phyloP scores from a whole-genome alignment of 495 filamentous ascomycete species.

The Jackrogersella multiformis region DNA sequence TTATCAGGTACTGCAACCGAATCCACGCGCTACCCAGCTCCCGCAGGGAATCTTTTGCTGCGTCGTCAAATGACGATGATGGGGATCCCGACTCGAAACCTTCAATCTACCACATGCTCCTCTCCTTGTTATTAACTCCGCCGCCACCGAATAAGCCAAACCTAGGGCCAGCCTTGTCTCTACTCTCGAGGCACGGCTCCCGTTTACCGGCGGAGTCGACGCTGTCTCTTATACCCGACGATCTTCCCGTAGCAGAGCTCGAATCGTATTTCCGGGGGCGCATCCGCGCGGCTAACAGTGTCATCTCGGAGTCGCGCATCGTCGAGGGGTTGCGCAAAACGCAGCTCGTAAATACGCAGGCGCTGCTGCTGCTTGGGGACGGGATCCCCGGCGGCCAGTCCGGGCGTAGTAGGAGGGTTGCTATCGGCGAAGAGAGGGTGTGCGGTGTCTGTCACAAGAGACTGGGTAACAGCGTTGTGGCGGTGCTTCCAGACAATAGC shows the following conservation, averaged over 20 bases:
- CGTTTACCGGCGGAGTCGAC: slow-evolving; percentile 87
- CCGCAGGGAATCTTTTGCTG: slow-evolving; percentile 34
- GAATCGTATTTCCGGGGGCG: slow-evolving; percentile 92
- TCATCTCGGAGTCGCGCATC: slow-evolving; percentile 81
- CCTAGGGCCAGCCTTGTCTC: slow-evolving; percentile 80
- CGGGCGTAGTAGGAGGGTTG: slow-evolving; percentile 74
- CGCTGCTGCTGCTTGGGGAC: slow-evolving; percentile 74
- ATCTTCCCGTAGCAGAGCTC: slow-evolving; percentile 78
- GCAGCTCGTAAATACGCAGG: slow-evolving; percentile 75
- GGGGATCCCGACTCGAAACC: slow-evolving; percentile 65
- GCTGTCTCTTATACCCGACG: slow-evolving; percentile 82
- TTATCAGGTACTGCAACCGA: slow-evolving; percentile 83
- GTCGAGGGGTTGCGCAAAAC: slow-evolving; percentile 76
- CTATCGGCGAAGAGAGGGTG: slow-evolving; percentile 84
- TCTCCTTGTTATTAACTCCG: slow-evolving; percentile 89
- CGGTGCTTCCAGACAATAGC: slow-evolving; percentile 61
- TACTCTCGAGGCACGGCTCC: slow-evolving; percentile 90
- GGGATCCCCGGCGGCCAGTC: slow-evolving; percentile 62
- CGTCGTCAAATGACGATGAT: slow-evolving; percentile 15
- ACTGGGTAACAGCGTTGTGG: slow-evolving; percentile 86
- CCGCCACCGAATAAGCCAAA: slow-evolving; percentile 77
- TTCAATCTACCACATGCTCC: slow-evolving; percentile 88
- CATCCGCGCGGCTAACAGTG: slow-evolving; percentile 84
- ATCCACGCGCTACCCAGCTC: slow-evolving; percentile 66
- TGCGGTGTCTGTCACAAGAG: slow-evolving; percentile 94